Percentiles rank a stretch among this genome's conserved stretches.
Evolutionary conservation across 352 stramenopile species (phyloP).

Genomic region (Phytophthora litchii): DNA sequence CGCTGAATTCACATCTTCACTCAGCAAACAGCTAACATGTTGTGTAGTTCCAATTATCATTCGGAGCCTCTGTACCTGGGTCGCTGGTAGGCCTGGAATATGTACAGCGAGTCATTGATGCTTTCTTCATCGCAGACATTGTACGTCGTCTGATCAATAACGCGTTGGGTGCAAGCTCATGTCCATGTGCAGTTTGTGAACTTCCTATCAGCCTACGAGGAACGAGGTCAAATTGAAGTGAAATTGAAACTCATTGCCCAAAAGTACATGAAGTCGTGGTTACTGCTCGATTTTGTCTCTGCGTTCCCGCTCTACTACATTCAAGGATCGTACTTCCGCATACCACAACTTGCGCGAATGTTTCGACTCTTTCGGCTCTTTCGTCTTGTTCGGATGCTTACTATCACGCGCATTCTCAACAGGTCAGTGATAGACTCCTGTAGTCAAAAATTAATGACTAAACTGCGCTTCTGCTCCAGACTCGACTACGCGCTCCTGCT

Average conservation of each 20-base stretch:
- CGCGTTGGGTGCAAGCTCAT: not conserved
- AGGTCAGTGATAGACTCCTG: constrained; percentile 25
- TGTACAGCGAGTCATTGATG: constrained; percentile 63
- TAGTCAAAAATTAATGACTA: not conserved
- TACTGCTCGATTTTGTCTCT: constrained; percentile 75
- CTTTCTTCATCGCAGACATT: constrained; percentile 79
- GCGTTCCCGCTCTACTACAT: constrained; percentile 78
- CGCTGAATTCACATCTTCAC: not conserved
- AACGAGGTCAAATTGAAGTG: constrained; percentile 61
- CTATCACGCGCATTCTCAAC: constrained; percentile 75
- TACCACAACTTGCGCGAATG: constrained; percentile 63
- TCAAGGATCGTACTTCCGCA: constrained; percentile 59
- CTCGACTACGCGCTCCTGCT: constrained; percentile 76
- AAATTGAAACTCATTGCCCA: constrained; percentile 47
- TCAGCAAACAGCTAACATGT: not conserved
- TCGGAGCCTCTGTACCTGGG: constrained; percentile 32
- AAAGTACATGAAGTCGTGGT: constrained; percentile 77
- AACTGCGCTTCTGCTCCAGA: constrained; percentile 12
- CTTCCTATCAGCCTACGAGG: constrained; percentile 74
- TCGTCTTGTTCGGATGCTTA: constrained; percentile 70
- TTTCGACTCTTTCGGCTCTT: constrained; percentile 73
- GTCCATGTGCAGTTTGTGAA: constrained; percentile 51
- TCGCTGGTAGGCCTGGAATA: constrained; percentile 44
- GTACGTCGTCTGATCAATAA: constrained; percentile 36
- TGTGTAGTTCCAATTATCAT: constrained; percentile 73